Percentiles rank a stretch among this genome's conserved stretches.
Conservation (phyloP, 805 yeast species). For the Lipomyces starkeyi region DNA sequence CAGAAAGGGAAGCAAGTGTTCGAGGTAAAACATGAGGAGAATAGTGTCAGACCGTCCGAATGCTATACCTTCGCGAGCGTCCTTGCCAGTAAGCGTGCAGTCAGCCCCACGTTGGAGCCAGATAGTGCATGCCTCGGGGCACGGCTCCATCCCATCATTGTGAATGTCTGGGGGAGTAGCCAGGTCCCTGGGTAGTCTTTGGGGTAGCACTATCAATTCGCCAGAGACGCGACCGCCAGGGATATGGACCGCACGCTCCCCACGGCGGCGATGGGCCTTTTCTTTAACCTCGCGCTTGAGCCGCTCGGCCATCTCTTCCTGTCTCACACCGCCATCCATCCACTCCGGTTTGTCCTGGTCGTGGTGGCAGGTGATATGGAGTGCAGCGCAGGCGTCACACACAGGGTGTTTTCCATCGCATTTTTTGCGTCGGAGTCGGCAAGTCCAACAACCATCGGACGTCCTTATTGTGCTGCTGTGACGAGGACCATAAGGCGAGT, state of each 20-base stretch:
- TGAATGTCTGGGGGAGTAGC: not conserved
- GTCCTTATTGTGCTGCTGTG: not conserved
- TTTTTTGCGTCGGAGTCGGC: not conserved
- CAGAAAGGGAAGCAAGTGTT: not conserved
- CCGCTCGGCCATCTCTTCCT: not conserved
- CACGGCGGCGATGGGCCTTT: not conserved
- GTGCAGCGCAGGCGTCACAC: not conserved
- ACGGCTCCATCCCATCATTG: no score
- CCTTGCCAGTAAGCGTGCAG: not conserved
- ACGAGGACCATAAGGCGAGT: no score
- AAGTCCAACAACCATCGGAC: conserved; percentile 2
- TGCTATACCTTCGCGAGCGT: not conserved
- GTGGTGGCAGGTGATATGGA: conserved; percentile 5
- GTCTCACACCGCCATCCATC: not conserved
- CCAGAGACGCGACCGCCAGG: no score
- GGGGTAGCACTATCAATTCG: no score
- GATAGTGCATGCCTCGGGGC: not conserved
- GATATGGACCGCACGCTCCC: no score
- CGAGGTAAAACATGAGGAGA: conserved; percentile 1
- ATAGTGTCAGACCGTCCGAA: not conserved
- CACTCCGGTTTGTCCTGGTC: not conserved
- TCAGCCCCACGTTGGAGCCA: not conserved
- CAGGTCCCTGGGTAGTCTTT: no score
- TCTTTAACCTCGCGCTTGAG: not conserved
- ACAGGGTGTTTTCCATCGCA: not conserved